phyloP scores from a whole-genome alignment of 805 yeast species.

The Yarrowia sp. region DNA sequence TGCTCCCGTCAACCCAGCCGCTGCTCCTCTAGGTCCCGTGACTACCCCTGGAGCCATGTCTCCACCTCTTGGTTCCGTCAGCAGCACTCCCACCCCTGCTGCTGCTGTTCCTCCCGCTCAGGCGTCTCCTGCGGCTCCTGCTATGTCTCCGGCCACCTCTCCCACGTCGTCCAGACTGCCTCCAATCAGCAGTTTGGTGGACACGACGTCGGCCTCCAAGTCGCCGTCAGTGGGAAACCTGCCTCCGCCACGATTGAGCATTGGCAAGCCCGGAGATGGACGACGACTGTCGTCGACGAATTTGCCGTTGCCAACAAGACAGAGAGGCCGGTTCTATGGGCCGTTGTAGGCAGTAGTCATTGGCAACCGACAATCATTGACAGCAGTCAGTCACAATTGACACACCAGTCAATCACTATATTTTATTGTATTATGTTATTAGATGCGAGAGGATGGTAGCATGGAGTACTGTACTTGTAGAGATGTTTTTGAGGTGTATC shows the following conservation, averaged over 20 bases:
- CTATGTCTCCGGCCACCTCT: neutral
- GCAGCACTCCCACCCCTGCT: too few relatives aligned
- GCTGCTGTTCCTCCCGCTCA: too few relatives aligned
- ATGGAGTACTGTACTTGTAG: too few relatives aligned
- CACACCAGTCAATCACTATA: neutral
- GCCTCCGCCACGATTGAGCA: constrained; percentile 13
- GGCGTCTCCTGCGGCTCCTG: neutral
- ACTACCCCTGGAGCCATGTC: too few relatives aligned
- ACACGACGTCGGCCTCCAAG: neutral
- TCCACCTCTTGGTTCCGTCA: too few relatives aligned
- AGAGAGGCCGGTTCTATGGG: constrained; percentile 3
- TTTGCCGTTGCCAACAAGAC: constrained; percentile 12
- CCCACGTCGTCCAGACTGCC: constrained; percentile 11
- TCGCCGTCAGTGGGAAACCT: neutral
- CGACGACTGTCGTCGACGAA: constrained; percentile 9
- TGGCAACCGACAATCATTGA: too few relatives aligned
- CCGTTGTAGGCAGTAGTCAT: neutral
- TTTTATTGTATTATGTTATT: constrained; percentile 3
- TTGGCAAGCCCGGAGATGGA: constrained; percentile 18
- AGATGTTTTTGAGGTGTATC: neutral
- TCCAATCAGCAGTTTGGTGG: constrained; percentile 18
- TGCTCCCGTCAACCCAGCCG: too few relatives aligned
- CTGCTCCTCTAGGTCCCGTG: neutral
- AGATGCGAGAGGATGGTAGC: too few relatives aligned
- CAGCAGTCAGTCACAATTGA: too few relatives aligned